Evolutionary conservation across 208 protist species (phyloP).

Genomic region (Acanthamoeba castellanii): DNA sequence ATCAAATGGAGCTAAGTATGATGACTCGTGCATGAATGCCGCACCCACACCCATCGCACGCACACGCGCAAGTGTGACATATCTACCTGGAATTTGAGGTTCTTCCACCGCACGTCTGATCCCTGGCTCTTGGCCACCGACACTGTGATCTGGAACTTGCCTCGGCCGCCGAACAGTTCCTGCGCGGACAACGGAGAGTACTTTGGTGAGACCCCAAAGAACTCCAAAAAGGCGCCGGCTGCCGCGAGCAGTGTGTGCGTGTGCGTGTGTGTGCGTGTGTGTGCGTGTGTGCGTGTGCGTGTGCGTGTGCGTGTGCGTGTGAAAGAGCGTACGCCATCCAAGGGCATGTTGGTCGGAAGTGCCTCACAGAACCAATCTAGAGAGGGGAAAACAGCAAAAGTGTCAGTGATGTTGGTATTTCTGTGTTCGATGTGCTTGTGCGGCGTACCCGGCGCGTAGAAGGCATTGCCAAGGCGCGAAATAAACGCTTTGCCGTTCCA

Average conservation of each 20-base stretch:
- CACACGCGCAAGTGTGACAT: background rate
- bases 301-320: no score
- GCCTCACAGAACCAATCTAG: conserved; percentile 81
- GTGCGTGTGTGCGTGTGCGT: no score
- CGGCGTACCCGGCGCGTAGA: conserved; percentile 80
- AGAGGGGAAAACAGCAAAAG: background rate
- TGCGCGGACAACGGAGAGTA: background rate
- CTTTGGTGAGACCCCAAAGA: background rate
- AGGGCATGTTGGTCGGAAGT: conserved; percentile 77
- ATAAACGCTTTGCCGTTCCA: conserved; percentile 86
- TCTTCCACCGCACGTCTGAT: conserved; percentile 74
- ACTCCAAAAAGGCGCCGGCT: no score
- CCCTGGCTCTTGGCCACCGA: conserved; percentile 80
- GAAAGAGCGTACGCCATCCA: conserved; percentile 83
- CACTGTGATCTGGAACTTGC: conserved; percentile 81
- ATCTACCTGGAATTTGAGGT: conserved; percentile 57
- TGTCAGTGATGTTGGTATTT: background rate
- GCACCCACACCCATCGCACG: no score
- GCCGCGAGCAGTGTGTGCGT: no score
- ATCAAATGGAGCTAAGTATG: background rate
- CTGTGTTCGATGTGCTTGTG: background rate
- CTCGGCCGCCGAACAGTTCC: conserved; percentile 77
- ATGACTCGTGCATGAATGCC: background rate
- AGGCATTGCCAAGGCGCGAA: conserved; percentile 86
- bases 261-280: no score